Percentiles rank a stretch among this genome's conserved stretches.
These are phyloP conservation scores for Citrus medica DNA, from an alignment of 345 rosid genomes.

Conservation along the genomic window DNA sequence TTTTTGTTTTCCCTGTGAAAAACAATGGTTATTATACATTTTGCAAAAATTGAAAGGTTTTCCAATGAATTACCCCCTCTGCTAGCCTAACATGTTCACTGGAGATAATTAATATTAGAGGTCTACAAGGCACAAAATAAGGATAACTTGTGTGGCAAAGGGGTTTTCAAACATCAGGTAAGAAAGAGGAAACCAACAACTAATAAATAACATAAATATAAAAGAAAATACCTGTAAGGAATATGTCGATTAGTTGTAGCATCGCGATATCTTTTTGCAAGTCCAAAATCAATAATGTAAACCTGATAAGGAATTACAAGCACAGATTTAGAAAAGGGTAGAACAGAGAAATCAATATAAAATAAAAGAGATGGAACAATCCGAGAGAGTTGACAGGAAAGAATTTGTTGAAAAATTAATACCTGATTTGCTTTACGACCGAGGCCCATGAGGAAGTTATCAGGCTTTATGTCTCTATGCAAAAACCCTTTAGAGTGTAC, in stretches of 20 bases:
- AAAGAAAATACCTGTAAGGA: conserved; percentile 57
- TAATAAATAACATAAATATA: background rate
- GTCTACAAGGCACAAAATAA: background rate
- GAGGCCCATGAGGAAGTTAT: conserved; percentile 89
- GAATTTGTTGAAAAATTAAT: background rate
- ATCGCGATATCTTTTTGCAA: conserved; percentile 83
- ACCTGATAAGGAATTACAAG: conserved; percentile 44
- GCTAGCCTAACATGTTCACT: background rate
- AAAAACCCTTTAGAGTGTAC: conserved; percentile 80
- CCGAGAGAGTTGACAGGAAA: background rate
- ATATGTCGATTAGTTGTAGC: conserved; percentile 79
- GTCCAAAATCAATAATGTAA: conserved; percentile 85
- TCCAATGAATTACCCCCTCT: background rate
- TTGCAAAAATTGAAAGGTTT: background rate
- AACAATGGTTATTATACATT: background rate
- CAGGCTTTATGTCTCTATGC: conserved; percentile 89
- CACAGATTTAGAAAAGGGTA: background rate
- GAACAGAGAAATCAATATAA: background rate
- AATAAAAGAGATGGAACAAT: background rate
- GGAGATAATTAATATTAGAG: background rate
- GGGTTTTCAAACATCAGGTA: background rate
- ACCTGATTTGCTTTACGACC: conserved; percentile 89
- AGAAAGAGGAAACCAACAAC: background rate
- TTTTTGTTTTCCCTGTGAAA: conserved; percentile 84
- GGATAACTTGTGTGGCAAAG: background rate